Base-by-base conservation (phyloP, 768 basidiomycete species). In the Artomyces pyxidatus region DNA sequence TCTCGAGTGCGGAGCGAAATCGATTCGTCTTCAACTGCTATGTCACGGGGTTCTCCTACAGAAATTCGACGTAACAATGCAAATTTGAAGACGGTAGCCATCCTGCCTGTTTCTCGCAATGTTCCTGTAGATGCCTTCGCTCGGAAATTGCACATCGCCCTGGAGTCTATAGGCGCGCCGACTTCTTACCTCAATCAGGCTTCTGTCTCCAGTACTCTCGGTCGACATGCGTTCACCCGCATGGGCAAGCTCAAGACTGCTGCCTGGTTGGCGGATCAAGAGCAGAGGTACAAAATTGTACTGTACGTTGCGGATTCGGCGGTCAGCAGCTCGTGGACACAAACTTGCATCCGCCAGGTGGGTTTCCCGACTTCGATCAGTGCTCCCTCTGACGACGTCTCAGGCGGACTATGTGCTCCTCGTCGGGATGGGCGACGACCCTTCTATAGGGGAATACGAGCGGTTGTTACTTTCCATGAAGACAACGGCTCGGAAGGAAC, bases 211-310 rank as follows among this genome's bases (percentile, higher is more conserved):
- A 79, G 78, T 44, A 91, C 96, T 58, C 80, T 98, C 4, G 96
- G 96, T 12, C 78, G 87, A 32, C 93, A 99, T 68, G 91, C 94
- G 0, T 99, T 98, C 66, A 90, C 89, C 29, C 71, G 88, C 43
- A 96, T 98, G 82, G 96, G 96, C 2, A 97, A 97, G 66, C 77
- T 99, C 37, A 99, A 98, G 71, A 88, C 89, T 28, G 81, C 85
- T 0, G 79, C 87, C 3, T 97, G 96, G 96, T 71, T 99, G 6
- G 91, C 95, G 14, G 94, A 98, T 65, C 85, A 87, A 62, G 93
- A 97, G 63, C 90, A 97, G 68, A 79, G 88, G 60, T 96, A 86
- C 61, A 78, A 91, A 25, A 96, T 83, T 3, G 94, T 98, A 0
- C 76, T 99, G 14, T 98, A 98, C 61, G 91, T 99, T 27, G 95